phyloP scores from a whole-genome alignment of 2,329 filamentous ascomycete genomes.

The Arthrocladium fulminans region DNA sequence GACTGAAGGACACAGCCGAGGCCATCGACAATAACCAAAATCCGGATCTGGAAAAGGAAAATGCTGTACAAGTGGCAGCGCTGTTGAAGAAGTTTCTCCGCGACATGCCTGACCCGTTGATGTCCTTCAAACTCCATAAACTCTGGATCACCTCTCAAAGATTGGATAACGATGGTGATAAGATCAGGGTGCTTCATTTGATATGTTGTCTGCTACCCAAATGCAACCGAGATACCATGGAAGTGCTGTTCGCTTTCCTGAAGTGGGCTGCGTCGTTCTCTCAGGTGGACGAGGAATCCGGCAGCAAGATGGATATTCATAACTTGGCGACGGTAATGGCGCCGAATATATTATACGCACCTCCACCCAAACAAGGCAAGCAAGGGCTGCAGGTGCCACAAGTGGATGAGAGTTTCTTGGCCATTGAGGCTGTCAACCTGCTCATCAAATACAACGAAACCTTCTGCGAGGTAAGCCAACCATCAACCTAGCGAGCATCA shows the following conservation, averaged over 20 bases:
- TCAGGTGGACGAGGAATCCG: constrained; percentile 90
- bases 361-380: constrained; percentile 44
- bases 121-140: constrained; percentile 89
- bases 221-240: constrained; percentile 82
- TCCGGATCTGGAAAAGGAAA: constrained; percentile 78
- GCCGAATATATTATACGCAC: constrained; percentile 72
- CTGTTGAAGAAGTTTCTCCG: constrained; percentile 90
- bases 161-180: constrained; percentile 70
- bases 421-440: constrained; percentile 85
- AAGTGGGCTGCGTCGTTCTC: constrained; percentile 98
- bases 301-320: constrained; percentile 98
- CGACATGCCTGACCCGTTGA: constrained; percentile 84
- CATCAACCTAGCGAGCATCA: constrained; percentile 1
- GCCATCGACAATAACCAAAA: constrained; percentile 78
- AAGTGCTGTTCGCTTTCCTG: constrained; percentile 90
- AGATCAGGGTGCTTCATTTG: constrained; percentile 77
- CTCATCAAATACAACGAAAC: constrained; percentile 89
- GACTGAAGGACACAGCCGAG: constrained; percentile 75
- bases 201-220: constrained; percentile 90
- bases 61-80: constrained; percentile 86
- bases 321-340: constrained; percentile 96
- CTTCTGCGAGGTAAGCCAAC: constrained; percentile 82
- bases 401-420: constrained; percentile 82
- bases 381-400: constrained; percentile 54
- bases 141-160: constrained; percentile 87